A percentile compares a stretch with the other conserved stretches of the same genome.
These are phyloP conservation scores for Conticribra guillardii DNA, from an alignment of 108 stramenopile genomes.

Conservation along the genomic window DNA sequence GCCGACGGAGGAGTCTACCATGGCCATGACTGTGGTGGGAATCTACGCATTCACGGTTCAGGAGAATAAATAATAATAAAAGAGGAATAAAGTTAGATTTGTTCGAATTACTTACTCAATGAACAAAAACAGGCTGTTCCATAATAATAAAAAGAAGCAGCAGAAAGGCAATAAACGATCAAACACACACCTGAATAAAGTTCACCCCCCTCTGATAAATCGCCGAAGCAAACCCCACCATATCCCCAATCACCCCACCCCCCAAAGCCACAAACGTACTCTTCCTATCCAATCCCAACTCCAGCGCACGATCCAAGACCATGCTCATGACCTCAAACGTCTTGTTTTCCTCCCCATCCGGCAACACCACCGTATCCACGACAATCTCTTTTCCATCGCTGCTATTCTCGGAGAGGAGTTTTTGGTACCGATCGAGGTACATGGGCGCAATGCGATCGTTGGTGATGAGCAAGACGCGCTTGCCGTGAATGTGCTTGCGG, in stretches of 20 bases:
- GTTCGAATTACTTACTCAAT: neutral
- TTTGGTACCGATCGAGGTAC: slow-evolving; percentile 74
- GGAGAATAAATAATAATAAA: neutral
- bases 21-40: slow-evolving; percentile 99
- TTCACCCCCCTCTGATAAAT: slow-evolving; percentile 97
- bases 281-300: slow-evolving; percentile 83
- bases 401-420: slow-evolving; percentile 31
- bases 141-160: too few species aligned
- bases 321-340: slow-evolving; percentile 63
- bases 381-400: slow-evolving; percentile 12
- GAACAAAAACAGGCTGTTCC: neutral
- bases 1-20: slow-evolving; percentile 97
- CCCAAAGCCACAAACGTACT: slow-evolving; percentile 94
- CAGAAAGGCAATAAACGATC: too few species aligned
- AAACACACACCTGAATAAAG: slow-evolving; percentile 82
- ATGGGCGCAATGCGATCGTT: slow-evolving; percentile 82
- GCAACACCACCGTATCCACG: slow-evolving; percentile 77
- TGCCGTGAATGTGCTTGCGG: slow-evolving; percentile 59
- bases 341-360: slow-evolving; percentile 90
- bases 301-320: slow-evolving; percentile 80
- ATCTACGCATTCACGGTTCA: slow-evolving; percentile 27
- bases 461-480: slow-evolving; percentile 72
- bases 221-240: slow-evolving; percentile 98
- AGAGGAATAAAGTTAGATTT: neutral
- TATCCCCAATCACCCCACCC: slow-evolving; percentile 98